Conservation (phyloP, 441 rosid genomes). For the Metrosideros polymorpha region DNA sequence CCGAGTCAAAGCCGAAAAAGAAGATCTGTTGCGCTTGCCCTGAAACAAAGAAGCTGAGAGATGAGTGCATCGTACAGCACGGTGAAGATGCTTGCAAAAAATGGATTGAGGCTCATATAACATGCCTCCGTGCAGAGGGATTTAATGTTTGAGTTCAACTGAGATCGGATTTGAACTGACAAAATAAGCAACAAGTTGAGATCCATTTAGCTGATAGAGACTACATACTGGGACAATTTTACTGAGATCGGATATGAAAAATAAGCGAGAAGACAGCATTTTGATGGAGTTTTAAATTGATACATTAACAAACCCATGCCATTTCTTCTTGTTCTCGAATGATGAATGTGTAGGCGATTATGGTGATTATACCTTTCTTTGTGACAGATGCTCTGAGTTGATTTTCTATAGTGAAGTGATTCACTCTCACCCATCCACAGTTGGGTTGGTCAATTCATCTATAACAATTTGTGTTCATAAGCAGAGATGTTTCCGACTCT, state of each 20-base stretch:
- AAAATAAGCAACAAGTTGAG: neutral
- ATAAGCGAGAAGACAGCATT: neutral
- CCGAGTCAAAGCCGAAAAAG: constrained; percentile 75
- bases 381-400: neutral
- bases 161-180: constrained; percentile 4
- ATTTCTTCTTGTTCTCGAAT: neutral
- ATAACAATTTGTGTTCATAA: neutral
- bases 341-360: neutral
- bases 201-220: constrained; percentile 6
- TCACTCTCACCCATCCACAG: neutral
- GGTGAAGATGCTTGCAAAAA: constrained; percentile 83
- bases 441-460: neutral
- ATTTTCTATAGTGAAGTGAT: neutral
- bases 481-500: neutral
- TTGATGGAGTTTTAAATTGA: neutral
- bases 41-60: constrained; percentile 82
- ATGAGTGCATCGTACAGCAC: constrained; percentile 81
- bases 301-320: neutral
- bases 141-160: constrained; percentile 51
- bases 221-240: neutral
- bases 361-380: neutral
- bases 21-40: constrained; percentile 96
- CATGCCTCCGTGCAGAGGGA: constrained; percentile 85
- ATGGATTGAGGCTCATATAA: constrained; percentile 90
- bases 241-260: neutral